Percentiles rank a stretch among this genome's conserved stretches.
These are phyloP conservation scores for Agaricus blazei DNA, from an alignment of 768 basidiomycete genomes.

Conservation along the genomic window DNA sequence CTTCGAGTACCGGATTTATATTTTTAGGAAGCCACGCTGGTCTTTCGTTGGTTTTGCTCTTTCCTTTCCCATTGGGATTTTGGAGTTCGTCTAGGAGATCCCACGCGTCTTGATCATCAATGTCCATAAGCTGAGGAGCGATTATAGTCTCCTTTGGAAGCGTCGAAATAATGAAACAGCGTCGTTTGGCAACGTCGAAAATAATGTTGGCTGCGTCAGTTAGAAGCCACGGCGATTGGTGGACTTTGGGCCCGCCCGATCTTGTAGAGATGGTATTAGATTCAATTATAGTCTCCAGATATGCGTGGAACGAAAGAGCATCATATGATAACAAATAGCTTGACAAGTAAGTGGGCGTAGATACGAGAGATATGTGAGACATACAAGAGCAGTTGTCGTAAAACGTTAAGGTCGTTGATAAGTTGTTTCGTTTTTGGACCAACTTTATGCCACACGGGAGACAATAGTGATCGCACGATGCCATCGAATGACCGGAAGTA, in stretches of 20 bases:
- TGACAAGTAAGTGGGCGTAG: background rate
- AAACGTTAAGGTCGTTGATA: conserved; percentile 79
- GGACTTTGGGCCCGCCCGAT: conserved; percentile 50
- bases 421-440: conserved; percentile 89
- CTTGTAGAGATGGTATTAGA: conserved; percentile 38
- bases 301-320: conserved; percentile 83
- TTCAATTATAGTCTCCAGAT: conserved; percentile 81
- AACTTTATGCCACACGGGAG: conserved; percentile 96
- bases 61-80: background rate
- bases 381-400: conserved; percentile 78
- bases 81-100: conserved; percentile 63
- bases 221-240: conserved; percentile 86
- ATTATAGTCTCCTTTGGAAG: conserved; percentile 18
- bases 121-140: conserved; percentile 27
- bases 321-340: conserved; percentile 91
- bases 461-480: conserved; percentile 83
- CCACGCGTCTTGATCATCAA: conserved; percentile 73
- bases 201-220: conserved; percentile 89
- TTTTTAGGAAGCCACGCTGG: conserved; percentile 68
- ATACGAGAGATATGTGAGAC: conserved; percentile 19
- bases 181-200: conserved; percentile 69
- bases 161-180: conserved; percentile 63
- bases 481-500: conserved; percentile 92
- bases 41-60: conserved; percentile 20
- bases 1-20: conserved; percentile 86